A percentile compares a stretch with the other conserved stretches of the same genome.
These are phyloP conservation scores for Teratosphaeria epicoccoides DNA, from an alignment of 2,329 filamentous ascomycete species.

Conservation along the genomic window DNA sequence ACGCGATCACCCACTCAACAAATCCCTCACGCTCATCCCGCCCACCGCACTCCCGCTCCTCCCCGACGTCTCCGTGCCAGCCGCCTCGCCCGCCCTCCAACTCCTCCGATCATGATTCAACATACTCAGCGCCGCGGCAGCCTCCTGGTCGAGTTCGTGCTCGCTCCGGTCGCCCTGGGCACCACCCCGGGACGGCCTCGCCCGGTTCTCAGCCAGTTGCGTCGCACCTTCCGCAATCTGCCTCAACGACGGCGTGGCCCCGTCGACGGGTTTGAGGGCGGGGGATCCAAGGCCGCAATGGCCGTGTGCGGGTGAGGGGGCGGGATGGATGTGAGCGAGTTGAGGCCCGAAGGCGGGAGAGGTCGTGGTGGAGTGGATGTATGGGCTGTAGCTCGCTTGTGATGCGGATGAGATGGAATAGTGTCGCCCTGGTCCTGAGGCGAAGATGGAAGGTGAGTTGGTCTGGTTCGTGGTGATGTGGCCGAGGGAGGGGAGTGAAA, in stretches of 20 bases:
- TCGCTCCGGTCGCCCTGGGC: conserved; percentile 14
- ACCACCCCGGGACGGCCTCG: not conserved
- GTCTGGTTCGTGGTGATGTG: conserved; percentile 31
- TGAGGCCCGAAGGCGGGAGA: conserved; percentile 50
- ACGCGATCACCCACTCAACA: conserved; percentile 32
- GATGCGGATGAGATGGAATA: conserved; percentile 33
- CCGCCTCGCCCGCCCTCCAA: conserved; percentile 22
- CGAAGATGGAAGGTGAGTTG: conserved; percentile 20
- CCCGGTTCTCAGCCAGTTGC: conserved; percentile 17
- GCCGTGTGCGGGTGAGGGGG: conserved; percentile 10
- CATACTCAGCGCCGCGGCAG: conserved; percentile 79
- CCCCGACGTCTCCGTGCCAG: conserved; percentile 2
- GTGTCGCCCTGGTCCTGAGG: conserved; percentile 14
- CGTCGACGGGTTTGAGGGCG: conserved; percentile 47
- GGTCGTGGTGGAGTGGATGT: conserved; percentile 38
- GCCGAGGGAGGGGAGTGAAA: conserved; percentile 30
- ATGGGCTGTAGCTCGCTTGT: conserved; percentile 23
- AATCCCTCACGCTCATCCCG: conserved; percentile 37
- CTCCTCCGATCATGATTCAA: conserved; percentile 64
- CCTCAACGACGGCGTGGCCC: conserved; percentile 9
- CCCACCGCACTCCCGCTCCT: conserved; percentile 4
- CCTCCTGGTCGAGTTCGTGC: conserved; percentile 52
- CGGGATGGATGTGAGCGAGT: conserved; percentile 17
- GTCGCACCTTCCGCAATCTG: conserved; percentile 19
- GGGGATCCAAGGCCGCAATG: conserved; percentile 26